Conservation (phyloP, 2,329 filamentous ascomycete species). For the Aureobasidium sp. region DNA sequence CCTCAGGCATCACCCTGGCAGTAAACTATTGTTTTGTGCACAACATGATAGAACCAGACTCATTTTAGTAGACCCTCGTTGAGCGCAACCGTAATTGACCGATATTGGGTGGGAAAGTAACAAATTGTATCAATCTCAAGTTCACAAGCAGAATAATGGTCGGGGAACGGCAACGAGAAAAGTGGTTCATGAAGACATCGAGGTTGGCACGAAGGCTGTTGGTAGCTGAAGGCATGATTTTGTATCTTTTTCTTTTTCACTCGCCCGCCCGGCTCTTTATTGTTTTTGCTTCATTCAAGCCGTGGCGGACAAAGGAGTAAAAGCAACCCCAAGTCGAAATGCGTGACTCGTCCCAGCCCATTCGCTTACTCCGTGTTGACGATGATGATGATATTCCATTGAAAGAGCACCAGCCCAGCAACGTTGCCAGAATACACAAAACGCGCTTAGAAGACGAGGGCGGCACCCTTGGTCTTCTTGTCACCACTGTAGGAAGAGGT, state of each 20-base stretch:
- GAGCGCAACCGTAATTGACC: neutral
- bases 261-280: neutral
- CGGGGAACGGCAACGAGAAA: neutral
- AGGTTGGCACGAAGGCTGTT: slow-evolving; percentile 10
- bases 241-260: slow-evolving; percentile 10
- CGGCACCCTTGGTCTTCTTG: slow-evolving; percentile 99
- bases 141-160: neutral
- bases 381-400: slow-evolving; percentile 10
- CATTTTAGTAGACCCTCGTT: neutral
- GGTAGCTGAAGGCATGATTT: slow-evolving; percentile 10
- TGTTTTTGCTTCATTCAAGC: neutral
- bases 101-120: too few species aligned
- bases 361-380: slow-evolving; percentile 14
- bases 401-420: slow-evolving; percentile 13
- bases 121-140: neutral
- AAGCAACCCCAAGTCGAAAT: slow-evolving; percentile 13
- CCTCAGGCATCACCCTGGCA: slow-evolving; percentile 1
- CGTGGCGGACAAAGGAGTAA: slow-evolving; percentile 12
- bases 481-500: slow-evolving; percentile 66
- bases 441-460: slow-evolving; percentile 90
- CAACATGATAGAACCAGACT: neutral
- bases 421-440: slow-evolving; percentile 23
- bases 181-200: slow-evolving; percentile 13
- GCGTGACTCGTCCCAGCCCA: slow-evolving; percentile 15
- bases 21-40: neutral